A percentile compares a stretch with the other conserved stretches of the same genome.
phyloP scores from a whole-genome alignment of 352 stramenopile species.

The Saprolegnia diclina region DNA sequence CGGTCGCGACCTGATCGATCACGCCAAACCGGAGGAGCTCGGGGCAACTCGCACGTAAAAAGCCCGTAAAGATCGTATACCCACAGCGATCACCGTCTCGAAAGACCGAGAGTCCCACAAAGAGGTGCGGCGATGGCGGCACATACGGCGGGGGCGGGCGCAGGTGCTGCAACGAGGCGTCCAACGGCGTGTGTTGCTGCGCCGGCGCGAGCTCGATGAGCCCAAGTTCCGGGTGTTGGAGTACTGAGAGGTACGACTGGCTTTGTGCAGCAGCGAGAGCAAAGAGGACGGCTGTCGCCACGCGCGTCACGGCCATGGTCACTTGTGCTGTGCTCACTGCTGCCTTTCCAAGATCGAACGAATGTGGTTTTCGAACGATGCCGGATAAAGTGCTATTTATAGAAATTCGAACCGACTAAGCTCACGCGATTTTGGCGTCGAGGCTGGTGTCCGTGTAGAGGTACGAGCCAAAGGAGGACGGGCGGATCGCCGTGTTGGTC shows the following conservation, averaged over 20 bases:
- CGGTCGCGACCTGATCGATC: constrained; percentile 5
- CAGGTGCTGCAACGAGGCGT: constrained; percentile 25
- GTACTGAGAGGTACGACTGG: neutral
- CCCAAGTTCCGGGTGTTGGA: neutral
- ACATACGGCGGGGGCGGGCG: constrained; percentile 32
- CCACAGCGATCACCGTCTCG: constrained; percentile 21
- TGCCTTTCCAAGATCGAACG: neutral
- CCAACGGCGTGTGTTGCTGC: constrained; percentile 11
- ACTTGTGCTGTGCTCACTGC: too few species aligned
- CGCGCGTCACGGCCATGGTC: too few species aligned
- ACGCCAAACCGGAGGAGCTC: constrained; percentile 9
- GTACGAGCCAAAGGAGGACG: neutral
- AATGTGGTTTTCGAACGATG: neutral
- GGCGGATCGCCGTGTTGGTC: too few species aligned
- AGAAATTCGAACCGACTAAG: too few species aligned
- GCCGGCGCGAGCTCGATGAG: neutral
- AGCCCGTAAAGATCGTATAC: constrained; percentile 15
- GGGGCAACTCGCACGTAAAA: constrained; percentile 10
- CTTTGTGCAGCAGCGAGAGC: too few species aligned
- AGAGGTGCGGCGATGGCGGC: neutral
- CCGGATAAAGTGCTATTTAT: too few species aligned
- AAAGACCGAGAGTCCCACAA: constrained; percentile 21
- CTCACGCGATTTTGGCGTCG: neutral
- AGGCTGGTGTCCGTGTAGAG: neutral
- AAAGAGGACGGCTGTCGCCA: too few species aligned